Conservation (phyloP, 169 alveolate genomes). For the Toxoplasma gondii region DNA sequence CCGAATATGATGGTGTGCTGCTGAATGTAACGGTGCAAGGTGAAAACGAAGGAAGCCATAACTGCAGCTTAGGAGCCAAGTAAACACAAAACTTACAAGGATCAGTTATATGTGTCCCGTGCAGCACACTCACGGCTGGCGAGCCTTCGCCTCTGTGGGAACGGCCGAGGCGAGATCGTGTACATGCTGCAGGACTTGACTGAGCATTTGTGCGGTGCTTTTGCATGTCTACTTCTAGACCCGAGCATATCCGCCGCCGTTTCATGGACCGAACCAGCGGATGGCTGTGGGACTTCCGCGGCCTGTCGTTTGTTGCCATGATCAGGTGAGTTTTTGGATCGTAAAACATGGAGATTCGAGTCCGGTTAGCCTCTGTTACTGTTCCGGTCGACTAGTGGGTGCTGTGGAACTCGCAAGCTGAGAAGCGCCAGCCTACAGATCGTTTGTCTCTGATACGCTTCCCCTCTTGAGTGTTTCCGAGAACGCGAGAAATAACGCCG, state of each 20-base stretch:
- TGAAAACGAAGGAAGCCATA: too few species aligned
- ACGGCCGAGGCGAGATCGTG: too few species aligned
- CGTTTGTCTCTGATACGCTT: not conserved
- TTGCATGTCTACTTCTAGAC: conserved; percentile 21
- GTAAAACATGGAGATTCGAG: not conserved
- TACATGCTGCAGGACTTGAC: too few species aligned
- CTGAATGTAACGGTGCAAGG: too few species aligned
- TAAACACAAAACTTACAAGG: too few species aligned
- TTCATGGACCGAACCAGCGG: conserved; percentile 35
- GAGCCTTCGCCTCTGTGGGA: too few species aligned
- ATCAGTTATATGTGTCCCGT: too few species aligned
- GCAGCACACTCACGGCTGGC: too few species aligned
- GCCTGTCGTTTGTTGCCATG: not conserved
- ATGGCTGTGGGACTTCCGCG: conserved; percentile 58
- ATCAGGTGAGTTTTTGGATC: conserved; percentile 18
- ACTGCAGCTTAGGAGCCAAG: too few species aligned
- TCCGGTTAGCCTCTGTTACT: not conserved
- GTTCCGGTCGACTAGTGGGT: not conserved
- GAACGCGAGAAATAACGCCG: not conserved
- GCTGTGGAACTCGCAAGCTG: too few species aligned
- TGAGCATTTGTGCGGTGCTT: too few species aligned
- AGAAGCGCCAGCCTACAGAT: not conserved
- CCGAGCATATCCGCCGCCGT: conserved; percentile 53
- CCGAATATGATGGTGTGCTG: too few species aligned
- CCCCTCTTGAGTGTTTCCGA: not conserved